Conservation (phyloP, 2,329 filamentous ascomycete genomes). For the Xylaria sp. region DNA sequence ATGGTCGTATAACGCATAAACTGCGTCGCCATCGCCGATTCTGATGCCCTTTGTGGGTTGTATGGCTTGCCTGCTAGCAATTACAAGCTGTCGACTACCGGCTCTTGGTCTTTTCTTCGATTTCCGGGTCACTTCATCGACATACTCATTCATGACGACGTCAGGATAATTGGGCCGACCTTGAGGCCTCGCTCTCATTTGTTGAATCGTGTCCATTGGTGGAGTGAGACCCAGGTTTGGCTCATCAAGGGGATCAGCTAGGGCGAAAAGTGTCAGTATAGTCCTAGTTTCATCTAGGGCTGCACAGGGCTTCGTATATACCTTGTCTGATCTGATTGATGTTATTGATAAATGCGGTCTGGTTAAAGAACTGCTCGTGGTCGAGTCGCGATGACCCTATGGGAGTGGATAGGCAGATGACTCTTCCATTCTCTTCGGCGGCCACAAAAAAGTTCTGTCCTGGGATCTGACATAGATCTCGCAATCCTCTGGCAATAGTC, state of each 20-base stretch:
- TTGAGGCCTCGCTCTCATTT: conserved; percentile 25
- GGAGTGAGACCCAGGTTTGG: conserved; percentile 27
- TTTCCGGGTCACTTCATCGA: conserved; percentile 41
- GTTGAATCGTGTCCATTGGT: conserved; percentile 18
- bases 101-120: conserved; percentile 45
- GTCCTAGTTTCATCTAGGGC: background rate
- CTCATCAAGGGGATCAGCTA: conserved; percentile 18
- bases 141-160: conserved; percentile 22
- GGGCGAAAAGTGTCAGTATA: background rate
- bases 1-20: conserved; percentile 65
- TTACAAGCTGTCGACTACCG: background rate
- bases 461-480: conserved; percentile 58
- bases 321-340: conserved; percentile 47
- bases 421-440: conserved; percentile 51
- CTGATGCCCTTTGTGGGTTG: conserved; percentile 52
- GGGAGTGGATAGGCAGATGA: conserved; percentile 48
- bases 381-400: conserved; percentile 27
- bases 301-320: conserved; percentile 34
- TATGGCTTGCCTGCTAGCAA: conserved; percentile 45
- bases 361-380: conserved; percentile 54
- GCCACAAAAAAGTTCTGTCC: conserved; percentile 60
- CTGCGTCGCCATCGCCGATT: conserved; percentile 59
- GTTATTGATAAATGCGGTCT: conserved; percentile 49
- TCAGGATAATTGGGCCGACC: conserved; percentile 9
- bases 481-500: conserved; percentile 58